Percentiles rank a stretch among this genome's conserved stretches.
Conservation (phyloP, 192 early-diverging fungal genomes). For the Coemansia sp. region DNA sequence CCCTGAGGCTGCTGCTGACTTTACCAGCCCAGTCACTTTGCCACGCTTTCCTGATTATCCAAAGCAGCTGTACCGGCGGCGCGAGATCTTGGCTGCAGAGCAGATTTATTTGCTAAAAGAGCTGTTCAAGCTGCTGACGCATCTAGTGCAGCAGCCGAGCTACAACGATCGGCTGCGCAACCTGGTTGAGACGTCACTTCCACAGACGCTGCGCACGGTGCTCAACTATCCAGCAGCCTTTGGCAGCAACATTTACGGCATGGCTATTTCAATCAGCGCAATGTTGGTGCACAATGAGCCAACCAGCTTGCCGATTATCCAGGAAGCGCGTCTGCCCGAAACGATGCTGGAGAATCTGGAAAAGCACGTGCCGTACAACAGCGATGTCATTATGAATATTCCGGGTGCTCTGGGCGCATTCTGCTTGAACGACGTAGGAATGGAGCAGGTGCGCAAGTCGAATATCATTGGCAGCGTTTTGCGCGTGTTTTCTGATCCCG, state of each 20-base stretch:
- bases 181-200: conserved; percentile 86
- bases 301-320: conserved; percentile 88
- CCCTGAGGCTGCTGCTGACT: conserved; percentile 28
- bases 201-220: conserved; percentile 68
- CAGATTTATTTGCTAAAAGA: conserved; percentile 76
- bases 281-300: conserved; percentile 99
- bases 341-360: conserved; percentile 72
- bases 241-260: conserved; percentile 79
- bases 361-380: conserved; percentile 71
- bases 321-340: conserved; percentile 86
- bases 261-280: conserved; percentile 89
- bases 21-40: conserved; percentile 38
- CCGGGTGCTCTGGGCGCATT: conserved; percentile 95
- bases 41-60: conserved; percentile 26
- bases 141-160: conserved; percentile 93
- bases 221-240: conserved; percentile 75
- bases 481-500: conserved; percentile 69
- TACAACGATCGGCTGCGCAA: conserved; percentile 90
- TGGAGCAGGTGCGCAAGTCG: conserved; percentile 77
- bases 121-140: conserved; percentile 87
- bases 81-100: conserved; percentile 65
- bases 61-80: conserved; percentile 41
- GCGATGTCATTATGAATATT: conserved; percentile 76
- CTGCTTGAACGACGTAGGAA: conserved; percentile 83
- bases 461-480: conserved; percentile 75